These are phyloP conservation scores for Trichoderma sp. DNA, from an alignment of 2,329 filamentous ascomycete species.

Conservation along the genomic window DNA sequence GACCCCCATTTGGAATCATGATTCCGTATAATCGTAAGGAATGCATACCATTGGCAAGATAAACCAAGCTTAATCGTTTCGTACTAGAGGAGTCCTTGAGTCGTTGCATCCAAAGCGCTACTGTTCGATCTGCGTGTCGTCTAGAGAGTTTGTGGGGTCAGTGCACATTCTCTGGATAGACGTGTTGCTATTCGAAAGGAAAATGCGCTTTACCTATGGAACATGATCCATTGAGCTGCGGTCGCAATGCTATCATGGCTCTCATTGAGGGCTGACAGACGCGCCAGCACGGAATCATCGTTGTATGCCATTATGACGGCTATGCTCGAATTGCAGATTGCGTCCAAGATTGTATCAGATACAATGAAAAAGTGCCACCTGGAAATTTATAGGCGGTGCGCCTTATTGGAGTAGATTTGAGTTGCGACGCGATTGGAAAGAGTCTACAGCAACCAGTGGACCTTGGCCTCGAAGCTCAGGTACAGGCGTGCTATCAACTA, in stretches of 20 bases:
- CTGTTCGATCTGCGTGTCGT: slow-evolving; percentile 88
- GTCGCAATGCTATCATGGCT: slow-evolving; percentile 96
- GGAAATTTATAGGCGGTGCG: slow-evolving; percentile 28
- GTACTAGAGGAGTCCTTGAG: slow-evolving; percentile 83
- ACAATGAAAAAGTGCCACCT: neutral
- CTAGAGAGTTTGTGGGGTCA: slow-evolving; percentile 46
- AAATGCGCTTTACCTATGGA: slow-evolving; percentile 71
- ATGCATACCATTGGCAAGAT: slow-evolving; percentile 84
- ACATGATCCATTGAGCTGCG: slow-evolving; percentile 99
- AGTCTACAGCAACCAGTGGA: slow-evolving; percentile 36
- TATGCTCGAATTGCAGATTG: neutral
- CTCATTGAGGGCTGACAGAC: slow-evolving; percentile 93
- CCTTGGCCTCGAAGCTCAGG: slow-evolving; percentile 11
- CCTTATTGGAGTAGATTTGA: slow-evolving; percentile 28
- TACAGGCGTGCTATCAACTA: slow-evolving; percentile 11
- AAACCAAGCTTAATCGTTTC: slow-evolving; percentile 87
- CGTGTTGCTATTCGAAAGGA: neutral
- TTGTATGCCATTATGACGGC: slow-evolving; percentile 78
- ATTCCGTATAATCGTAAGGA: neutral
- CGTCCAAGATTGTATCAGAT: neutral
- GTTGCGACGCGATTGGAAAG: slow-evolving; percentile 34
- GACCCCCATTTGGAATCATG: neutral
- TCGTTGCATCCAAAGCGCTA: slow-evolving; percentile 86
- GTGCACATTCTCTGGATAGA: slow-evolving; percentile 6
- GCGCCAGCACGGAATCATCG: slow-evolving; percentile 91